phyloP scores from a whole-genome alignment of 176 grass and related monocot genomes.

The Phragmites australis region DNA sequence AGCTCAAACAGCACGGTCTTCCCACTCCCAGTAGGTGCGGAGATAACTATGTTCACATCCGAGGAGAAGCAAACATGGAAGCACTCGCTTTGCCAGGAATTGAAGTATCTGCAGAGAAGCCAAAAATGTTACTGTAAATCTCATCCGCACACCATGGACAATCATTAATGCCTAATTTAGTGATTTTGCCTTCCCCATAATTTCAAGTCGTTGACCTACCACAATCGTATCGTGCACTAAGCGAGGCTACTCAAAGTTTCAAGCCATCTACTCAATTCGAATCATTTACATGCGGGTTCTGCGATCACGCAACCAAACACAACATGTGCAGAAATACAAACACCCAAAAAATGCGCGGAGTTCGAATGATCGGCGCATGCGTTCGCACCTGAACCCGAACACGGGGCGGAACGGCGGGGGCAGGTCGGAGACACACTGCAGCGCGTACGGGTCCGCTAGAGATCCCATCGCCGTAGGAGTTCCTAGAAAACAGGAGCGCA shows the following conservation, averaged over 20 bases:
- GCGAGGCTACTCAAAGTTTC: neutral
- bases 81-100: slow-evolving; percentile 95
- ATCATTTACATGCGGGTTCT: neutral
- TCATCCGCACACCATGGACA: neutral
- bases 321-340: neutral
- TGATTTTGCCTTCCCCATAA: neutral
- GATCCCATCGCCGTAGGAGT: slow-evolving; percentile 48
- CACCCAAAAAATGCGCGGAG: neutral
- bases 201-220: neutral
- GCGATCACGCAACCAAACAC: slow-evolving; percentile 12
- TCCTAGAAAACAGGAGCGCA: neutral
- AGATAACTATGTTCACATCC: slow-evolving; percentile 94
- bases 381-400: slow-evolving; percentile 79
- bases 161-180: neutral
- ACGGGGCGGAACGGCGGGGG: slow-evolving; percentile 65
- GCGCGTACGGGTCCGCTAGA: slow-evolving; percentile 60
- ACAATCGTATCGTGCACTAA: neutral
- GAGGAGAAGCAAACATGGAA: slow-evolving; percentile 74
- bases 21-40: slow-evolving; percentile 91
- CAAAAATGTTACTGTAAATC: neutral
- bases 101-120: slow-evolving; percentile 73
- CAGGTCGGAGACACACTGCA: slow-evolving; percentile 64
- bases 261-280: neutral
- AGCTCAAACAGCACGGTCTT: slow-evolving; percentile 96
- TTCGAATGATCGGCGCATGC: neutral